These are phyloP conservation scores for Adansonia grandidieri DNA, from an alignment of 441 rosid species.

Conservation along the genomic window DNA sequence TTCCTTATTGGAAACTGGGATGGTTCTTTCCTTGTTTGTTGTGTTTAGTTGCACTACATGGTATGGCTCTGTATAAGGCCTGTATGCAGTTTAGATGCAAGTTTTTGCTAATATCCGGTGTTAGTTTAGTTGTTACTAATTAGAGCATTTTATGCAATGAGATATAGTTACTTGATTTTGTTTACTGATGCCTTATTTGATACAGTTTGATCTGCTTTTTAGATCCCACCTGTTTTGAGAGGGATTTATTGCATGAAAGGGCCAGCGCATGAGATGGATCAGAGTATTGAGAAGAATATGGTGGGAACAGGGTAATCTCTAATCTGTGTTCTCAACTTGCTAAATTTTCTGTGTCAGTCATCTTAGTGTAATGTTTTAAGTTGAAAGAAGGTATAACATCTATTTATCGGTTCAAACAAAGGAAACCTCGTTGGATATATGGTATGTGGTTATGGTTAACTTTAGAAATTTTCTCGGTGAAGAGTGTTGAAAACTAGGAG, in stretches of 20 bases:
- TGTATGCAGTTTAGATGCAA: background rate
- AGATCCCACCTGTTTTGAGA: slow-evolving; percentile 47
- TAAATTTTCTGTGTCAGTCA: background rate
- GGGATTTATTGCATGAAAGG: slow-evolving; percentile 44
- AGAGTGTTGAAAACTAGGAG: slow-evolving; percentile 14
- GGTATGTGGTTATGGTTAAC: background rate
- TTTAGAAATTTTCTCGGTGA: background rate
- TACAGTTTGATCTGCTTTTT: slow-evolving; percentile 33
- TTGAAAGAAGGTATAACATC: slow-evolving; percentile 1
- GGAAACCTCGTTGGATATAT: background rate
- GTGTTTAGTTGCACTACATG: background rate
- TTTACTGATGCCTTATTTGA: slow-evolving; percentile 21
- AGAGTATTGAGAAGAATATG: slow-evolving; percentile 45
- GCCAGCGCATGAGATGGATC: slow-evolving; percentile 40
- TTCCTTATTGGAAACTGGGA: background rate
- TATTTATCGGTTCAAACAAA: background rate
- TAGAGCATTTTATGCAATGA: background rate
- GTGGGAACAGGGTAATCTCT: slow-evolving; percentile 56
- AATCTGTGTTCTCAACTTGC: slow-evolving; percentile 35
- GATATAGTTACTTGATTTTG: background rate
- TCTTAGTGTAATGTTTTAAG: background rate
- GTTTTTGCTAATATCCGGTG: background rate
- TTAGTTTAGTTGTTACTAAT: background rate
- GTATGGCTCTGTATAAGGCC: background rate
- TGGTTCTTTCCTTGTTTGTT: background rate